Evolutionary conservation across 495 filamentous ascomycete genomes (phyloP), one percentile per base, ranked within the genome.

Genomic region (Annulohypoxylon stygium): DNA sequence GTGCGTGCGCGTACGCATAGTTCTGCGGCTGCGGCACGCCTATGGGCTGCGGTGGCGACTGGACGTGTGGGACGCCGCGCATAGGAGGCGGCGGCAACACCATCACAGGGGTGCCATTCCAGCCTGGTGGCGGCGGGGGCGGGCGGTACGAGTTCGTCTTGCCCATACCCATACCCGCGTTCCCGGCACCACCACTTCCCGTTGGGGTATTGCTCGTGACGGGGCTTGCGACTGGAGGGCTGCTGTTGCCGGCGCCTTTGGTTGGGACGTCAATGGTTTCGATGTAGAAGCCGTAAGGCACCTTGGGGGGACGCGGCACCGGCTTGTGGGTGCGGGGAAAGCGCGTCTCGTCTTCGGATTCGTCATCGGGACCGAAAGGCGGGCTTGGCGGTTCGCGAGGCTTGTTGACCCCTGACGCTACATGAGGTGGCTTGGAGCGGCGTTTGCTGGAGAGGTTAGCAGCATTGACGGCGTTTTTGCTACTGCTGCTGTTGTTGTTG

Each of bases 101-200:
- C 26, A 10, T 9, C 36, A 39, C 9, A 10, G 12, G 39, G 11
- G 60, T 61, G 2, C 61, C 62, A 33, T 41, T 33, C 67, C 61
- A 67, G 53, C 45, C 53, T 16, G 68, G 57, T 20, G 69, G 65
- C 39, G 65, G 69, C 43, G 74, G 50, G 34, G 69, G 74, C 39
- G 74, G 61, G 16, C 66, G 62, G 43, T 69, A 63, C 23, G 55
- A 61, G 50, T 2, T 30, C 10, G 50, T 16, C 20, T 8, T 53
- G 48, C 47, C 47, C 20, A 23, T 25, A 5, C 20, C 20, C n/a
- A 18, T 50, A 14, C 45, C 45, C 20, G 3, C 12, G 9, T 4
- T 47, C 4, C 43, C 43, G 18, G n/a, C 18, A 2, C n/a, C 16
- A 6, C 16, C 18, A 6, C 4, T 47, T 4, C 43, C 43, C 1